These are phyloP conservation scores for Furcasterigmium furcatum DNA, from an alignment of 2,329 filamentous ascomycete genomes.

Conservation along the genomic window DNA sequence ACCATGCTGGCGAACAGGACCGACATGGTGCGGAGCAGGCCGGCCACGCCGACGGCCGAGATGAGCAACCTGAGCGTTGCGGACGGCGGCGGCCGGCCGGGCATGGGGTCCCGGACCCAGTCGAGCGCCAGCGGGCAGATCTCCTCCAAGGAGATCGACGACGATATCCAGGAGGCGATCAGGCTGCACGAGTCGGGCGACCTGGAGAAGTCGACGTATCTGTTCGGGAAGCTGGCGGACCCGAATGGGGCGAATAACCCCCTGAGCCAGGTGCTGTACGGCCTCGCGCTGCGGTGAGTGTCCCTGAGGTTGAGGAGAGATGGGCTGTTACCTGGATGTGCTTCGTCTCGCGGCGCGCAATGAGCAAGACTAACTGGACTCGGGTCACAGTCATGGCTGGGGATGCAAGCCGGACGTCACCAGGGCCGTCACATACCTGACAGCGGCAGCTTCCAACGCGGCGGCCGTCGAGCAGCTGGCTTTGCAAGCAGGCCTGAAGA, in stretches of 20 bases:
- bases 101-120: neutral
- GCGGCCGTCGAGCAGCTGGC: conserved; percentile 84
- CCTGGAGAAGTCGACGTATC: conserved; percentile 72
- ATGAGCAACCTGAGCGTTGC: conserved; percentile 2
- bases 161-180: conserved; percentile 93
- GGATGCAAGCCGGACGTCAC: conserved; percentile 72
- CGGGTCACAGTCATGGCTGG: conserved; percentile 75
- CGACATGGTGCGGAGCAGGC: conserved; percentile 41
- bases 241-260: conserved; percentile 85
- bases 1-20: conserved; percentile 76
- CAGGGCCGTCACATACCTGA: conserved; percentile 78
- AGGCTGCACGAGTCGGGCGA: conserved; percentile 83
- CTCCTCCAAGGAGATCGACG: conserved; percentile 52
- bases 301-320: neutral
- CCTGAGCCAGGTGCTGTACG: conserved; percentile 92
- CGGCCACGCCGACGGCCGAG: conserved; percentile 29
- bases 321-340: neutral
- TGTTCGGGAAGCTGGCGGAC: conserved; percentile 84
- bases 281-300: conserved; percentile 78
- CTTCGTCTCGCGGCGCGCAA: conserved; percentile 5
- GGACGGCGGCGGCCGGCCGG: neutral
- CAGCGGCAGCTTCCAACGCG: conserved; percentile 84
- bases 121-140: conserved; percentile 22
- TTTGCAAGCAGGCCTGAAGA: conserved; percentile 82
- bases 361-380: neutral